Conservation (phyloP, 805 yeast species). For the Komagataella pseudopastoris region DNA sequence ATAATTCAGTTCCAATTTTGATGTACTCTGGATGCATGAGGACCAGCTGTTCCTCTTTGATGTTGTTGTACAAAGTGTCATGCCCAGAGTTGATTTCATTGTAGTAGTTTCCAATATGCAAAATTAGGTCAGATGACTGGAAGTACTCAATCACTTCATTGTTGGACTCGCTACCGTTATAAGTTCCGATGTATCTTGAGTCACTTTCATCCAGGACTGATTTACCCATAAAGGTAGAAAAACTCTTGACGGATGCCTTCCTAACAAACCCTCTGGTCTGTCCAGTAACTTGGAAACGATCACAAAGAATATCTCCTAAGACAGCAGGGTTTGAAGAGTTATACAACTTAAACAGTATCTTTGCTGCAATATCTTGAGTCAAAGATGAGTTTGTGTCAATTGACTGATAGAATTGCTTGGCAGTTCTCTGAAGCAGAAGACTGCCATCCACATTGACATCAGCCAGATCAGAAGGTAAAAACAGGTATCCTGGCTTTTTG, state of each 20-base stretch:
- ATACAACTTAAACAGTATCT: slow-evolving; percentile 38
- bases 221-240: slow-evolving; percentile 56
- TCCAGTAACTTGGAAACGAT: slow-evolving; percentile 38
- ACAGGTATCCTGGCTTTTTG: slow-evolving; percentile 74
- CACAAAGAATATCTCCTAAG: slow-evolving; percentile 57
- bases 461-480: slow-evolving; percentile 60
- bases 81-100: slow-evolving; percentile 65
- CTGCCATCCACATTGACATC: slow-evolving; percentile 23
- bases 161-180: slow-evolving; percentile 46
- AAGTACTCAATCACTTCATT: slow-evolving; percentile 33
- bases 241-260: slow-evolving; percentile 38
- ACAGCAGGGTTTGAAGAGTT: slow-evolving; percentile 45
- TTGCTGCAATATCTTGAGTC: slow-evolving; percentile 22
- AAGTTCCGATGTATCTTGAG: slow-evolving; percentile 55
- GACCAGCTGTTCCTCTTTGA: slow-evolving; percentile 26
- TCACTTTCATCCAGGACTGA: slow-evolving; percentile 61
- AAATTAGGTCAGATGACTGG: slow-evolving; percentile 48
- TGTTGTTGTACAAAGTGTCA: slow-evolving; percentile 29
- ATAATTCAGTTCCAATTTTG: slow-evolving; percentile 25
- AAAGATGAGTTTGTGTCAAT: slow-evolving; percentile 11
- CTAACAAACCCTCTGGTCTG: slow-evolving; percentile 35
- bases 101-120: slow-evolving; percentile 55
- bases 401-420: slow-evolving; percentile 7
- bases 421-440: slow-evolving; percentile 15
- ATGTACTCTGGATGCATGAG: slow-evolving; percentile 40